Base-by-base conservation (phyloP, 1,284 basidiomycete genomes). In the Boletus smithii region DNA sequence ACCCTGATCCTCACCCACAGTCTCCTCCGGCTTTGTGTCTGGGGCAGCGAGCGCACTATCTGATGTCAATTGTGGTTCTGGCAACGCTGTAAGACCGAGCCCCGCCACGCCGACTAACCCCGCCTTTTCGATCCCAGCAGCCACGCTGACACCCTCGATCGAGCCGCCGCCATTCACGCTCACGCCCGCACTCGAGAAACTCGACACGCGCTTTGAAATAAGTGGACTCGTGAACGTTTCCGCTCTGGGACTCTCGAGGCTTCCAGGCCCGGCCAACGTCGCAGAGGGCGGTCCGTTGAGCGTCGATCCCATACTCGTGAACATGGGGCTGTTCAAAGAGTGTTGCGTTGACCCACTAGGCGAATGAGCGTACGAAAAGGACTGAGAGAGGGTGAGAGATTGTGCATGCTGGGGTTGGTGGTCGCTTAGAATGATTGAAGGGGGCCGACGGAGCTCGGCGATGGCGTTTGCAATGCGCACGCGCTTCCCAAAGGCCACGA, bases 381-480 rank as follows among this genome's bases (percentile, higher is more conserved):
- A 53, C 58, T 70, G 52, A 55, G 69, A 63, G 65, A 73, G 74
- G 10, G 72, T 71, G 53, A 74, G 67, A 26, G 75, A 72, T 20
- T 73, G 72, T 0, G 65, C 70, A 69, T 52, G 56, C 31, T 51
- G 53, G 35, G 36, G 56, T 16, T 46, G 63, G 20, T 65, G 62
- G 52, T 76, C 70, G 29, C 73, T 62, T 50, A 77, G 73, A 36
- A 72, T 34, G 50, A 79, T 65, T 1, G 82, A 84, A 0, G 80
- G 76, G 0, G 88, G 86, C 2, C 82, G 79, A 22, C 84, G 81
- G 2, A 99, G 80, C 56, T 99, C 95, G 18, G 82, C 73, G 63
- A 99, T 97, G n/a, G 91, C 93, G 59, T 95, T 94, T 27, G 90
- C 86, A 46, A 99, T 93, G 44, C 93, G 85, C 65, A 92, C 81